Evolutionary conservation across 2,329 filamentous ascomycete species (phyloP).

Genomic region (Calonectria pseudoturangicola): DNA sequence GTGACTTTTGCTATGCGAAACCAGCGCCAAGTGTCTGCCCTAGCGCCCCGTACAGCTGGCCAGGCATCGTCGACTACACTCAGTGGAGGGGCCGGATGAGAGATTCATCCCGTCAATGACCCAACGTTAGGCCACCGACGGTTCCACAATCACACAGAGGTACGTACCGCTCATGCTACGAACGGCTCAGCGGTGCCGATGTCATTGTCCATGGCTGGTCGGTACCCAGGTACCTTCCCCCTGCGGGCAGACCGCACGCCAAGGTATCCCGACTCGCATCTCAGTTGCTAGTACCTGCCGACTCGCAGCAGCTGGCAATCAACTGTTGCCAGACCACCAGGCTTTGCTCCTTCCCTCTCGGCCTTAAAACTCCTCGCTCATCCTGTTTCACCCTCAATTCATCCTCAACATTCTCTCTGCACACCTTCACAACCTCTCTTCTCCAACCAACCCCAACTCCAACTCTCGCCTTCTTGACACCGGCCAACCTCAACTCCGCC

Average conservation of each 20-base stretch:
- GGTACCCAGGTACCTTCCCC: constrained; percentile 32
- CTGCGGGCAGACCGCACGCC: constrained; percentile 25
- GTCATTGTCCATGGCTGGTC: constrained; percentile 27
- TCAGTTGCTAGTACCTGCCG: constrained; percentile 29
- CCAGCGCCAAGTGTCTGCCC: constrained; percentile 28
- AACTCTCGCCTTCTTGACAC: constrained; percentile 26
- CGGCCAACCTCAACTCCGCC: constrained; percentile 43
- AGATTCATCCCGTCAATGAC: constrained; percentile 41
- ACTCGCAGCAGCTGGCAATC: constrained; percentile 43
- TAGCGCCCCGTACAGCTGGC: constrained; percentile 33
- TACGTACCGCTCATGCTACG: constrained; percentile 38
- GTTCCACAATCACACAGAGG: constrained; percentile 35
- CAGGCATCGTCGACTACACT: constrained; percentile 34
- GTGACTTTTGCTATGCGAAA: constrained; percentile 14
- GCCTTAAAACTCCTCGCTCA: constrained; percentile 52
- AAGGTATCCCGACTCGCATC: constrained; percentile 29
- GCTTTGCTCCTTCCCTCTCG: constrained; percentile 43
- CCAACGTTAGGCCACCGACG: constrained; percentile 42
- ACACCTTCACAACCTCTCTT: constrained; percentile 51
- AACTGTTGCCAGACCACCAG: constrained; percentile 47
- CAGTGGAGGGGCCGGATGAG: constrained; percentile 28
- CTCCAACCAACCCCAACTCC: constrained; percentile 40
- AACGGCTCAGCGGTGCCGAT: constrained; percentile 33
- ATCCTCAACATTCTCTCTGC: constrained; percentile 46
- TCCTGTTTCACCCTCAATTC: constrained; percentile 48